Evolutionary conservation across 2,329 filamentous ascomycete genomes (phyloP).

Genomic region (Stachybotrys echinatus): DNA sequence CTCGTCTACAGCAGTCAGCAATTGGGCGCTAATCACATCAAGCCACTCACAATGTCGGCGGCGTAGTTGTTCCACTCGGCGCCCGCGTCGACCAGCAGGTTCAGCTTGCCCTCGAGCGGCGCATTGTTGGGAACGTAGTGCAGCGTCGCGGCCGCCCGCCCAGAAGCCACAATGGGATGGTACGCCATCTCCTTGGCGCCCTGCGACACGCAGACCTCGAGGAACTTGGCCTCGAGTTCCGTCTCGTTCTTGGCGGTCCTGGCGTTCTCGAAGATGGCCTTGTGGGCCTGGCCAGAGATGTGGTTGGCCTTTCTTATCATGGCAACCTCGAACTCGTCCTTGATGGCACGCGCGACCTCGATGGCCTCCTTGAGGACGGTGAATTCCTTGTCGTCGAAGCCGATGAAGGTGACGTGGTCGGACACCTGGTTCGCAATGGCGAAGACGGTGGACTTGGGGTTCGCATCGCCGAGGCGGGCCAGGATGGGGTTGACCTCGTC

Average conservation of each 20-base stretch:
- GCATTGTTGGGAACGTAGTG: slow-evolving; percentile 83
- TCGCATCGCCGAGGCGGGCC: slow-evolving; percentile 40
- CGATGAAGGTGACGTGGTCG: slow-evolving; percentile 63
- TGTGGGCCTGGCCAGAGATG: slow-evolving; percentile 64
- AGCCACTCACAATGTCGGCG: slow-evolving; percentile 51
- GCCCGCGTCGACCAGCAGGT: slow-evolving; percentile 81
- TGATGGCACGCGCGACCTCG: slow-evolving; percentile 63
- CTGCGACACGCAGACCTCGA: slow-evolving; percentile 68
- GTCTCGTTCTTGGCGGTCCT: slow-evolving; percentile 67
- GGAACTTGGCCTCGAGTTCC: slow-evolving; percentile 76
- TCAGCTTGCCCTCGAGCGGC: slow-evolving; percentile 63
- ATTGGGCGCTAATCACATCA: too few species aligned
- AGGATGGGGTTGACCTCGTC: slow-evolving; percentile 73
- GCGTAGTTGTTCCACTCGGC: slow-evolving; percentile 71
- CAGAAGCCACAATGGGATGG: slow-evolving; percentile 77
- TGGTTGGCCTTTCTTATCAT: slow-evolving; percentile 68
- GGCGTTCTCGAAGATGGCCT: slow-evolving; percentile 55
- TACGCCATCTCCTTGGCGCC: slow-evolving; percentile 83
- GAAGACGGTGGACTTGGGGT: slow-evolving; percentile 50
- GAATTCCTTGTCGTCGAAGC: slow-evolving; percentile 61
- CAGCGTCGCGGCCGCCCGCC: slow-evolving; percentile 74
- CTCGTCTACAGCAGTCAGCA: slow-evolving; percentile 53
- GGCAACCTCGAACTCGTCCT: slow-evolving; percentile 70
- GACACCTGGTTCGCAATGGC: slow-evolving; percentile 77
- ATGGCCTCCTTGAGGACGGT: slow-evolving; percentile 55